A percentile compares a stretch with the other conserved stretches of the same genome.
Evolutionary conservation across 805 yeast species (phyloP).

Genomic region (Candida khao-thaluensis): DNA sequence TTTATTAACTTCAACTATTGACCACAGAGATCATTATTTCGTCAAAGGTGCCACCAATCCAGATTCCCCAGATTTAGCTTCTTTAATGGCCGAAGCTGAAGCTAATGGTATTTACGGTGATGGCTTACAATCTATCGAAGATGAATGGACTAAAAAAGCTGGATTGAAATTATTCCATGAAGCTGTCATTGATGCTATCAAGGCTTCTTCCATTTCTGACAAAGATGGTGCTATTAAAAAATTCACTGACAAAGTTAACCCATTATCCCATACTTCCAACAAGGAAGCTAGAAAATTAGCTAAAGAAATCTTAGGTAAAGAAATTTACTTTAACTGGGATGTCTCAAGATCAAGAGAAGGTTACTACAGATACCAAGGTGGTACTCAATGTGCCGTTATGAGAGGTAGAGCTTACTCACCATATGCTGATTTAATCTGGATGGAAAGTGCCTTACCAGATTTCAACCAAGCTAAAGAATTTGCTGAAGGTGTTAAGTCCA

Average conservation of each 20-base stretch:
- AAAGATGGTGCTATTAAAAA: slow-evolving; percentile 60
- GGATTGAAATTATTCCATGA: slow-evolving; percentile 86
- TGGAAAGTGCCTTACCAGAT: slow-evolving; percentile 96
- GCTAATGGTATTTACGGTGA: slow-evolving; percentile 67
- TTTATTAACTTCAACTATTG: slow-evolving; percentile 88
- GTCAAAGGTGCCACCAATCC: slow-evolving; percentile 91
- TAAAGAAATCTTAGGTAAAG: slow-evolving; percentile 71
- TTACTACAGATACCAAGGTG: slow-evolving; percentile 93
- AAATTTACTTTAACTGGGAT: slow-evolving; percentile 91
- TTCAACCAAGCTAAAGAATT: slow-evolving; percentile 91
- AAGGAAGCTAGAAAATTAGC: slow-evolving; percentile 79
- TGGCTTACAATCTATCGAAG: slow-evolving; percentile 69
- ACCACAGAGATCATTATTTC: slow-evolving; percentile 91
- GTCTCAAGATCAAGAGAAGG: slow-evolving; percentile 95
- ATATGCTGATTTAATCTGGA: slow-evolving; percentile 94
- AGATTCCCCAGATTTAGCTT: slow-evolving; percentile 66
- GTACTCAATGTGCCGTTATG: slow-evolving; percentile 96
- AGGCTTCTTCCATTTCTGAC: slow-evolving; percentile 55
- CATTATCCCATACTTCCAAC: slow-evolving; percentile 72
- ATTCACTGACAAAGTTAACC: slow-evolving; percentile 69
- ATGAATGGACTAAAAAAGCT: slow-evolving; percentile 78
- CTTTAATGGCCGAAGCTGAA: slow-evolving; percentile 82
- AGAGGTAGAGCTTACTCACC: slow-evolving; percentile 95
- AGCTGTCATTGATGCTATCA: slow-evolving; percentile 84
- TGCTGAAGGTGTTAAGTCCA: slow-evolving; percentile 82